Conservation (phyloP, 805 yeast genomes). For the Maudiozyma turicensis region DNA sequence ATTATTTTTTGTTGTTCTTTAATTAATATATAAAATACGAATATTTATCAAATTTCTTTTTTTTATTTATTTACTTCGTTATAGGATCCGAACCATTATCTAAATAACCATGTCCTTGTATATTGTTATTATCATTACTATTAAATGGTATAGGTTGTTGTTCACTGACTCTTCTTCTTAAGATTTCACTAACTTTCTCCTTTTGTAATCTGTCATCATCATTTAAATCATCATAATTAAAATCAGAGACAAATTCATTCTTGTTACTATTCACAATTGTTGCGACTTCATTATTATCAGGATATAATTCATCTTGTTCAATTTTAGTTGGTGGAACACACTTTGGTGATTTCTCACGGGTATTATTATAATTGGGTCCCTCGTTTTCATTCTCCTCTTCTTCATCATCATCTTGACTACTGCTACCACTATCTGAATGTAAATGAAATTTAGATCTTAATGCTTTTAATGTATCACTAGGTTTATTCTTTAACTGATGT, state of each 20-base stretch:
- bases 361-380: neutral
- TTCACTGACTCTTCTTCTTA: conserved; percentile 16
- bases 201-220: conserved; percentile 9
- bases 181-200: conserved; percentile 18
- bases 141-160: neutral
- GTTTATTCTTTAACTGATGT: neutral
- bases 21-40: neutral
- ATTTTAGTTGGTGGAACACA: neutral
- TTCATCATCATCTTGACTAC: neutral
- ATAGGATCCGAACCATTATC: neutral
- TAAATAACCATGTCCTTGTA: neutral
- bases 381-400: neutral
- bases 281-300: neutral
- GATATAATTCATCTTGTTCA: neutral
- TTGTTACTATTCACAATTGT: neutral
- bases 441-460: conserved; percentile 2
- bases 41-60: neutral
- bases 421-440: neutral
- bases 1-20: neutral
- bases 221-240: neutral
- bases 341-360: neutral
- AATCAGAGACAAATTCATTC: neutral
- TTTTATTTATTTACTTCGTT: neutral
- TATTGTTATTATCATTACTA: neutral
- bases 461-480: neutral